A percentile compares a stretch with the other conserved stretches of the same genome.
These are phyloP conservation scores for Xylaria sp. DNA, from an alignment of 2,329 filamentous ascomycete species.

Conservation along the genomic window DNA sequence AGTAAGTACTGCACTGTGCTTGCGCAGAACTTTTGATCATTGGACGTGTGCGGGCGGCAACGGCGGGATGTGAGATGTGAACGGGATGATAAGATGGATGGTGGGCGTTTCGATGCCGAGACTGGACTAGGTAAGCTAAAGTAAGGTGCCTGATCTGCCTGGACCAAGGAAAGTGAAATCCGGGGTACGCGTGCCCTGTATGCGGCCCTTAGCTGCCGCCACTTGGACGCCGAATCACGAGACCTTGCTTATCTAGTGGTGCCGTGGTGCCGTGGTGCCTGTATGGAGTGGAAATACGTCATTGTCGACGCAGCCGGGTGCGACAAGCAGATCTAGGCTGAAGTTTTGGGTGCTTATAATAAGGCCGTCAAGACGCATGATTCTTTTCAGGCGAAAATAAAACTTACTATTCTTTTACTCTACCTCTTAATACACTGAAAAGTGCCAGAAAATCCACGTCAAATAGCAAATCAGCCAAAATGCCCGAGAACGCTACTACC, in stretches of 20 bases:
- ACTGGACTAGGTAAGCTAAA: not conserved
- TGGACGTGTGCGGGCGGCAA: not conserved
- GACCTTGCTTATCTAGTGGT: slow-evolving; percentile 12
- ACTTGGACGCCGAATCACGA: slow-evolving; percentile 41
- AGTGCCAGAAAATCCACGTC: not conserved
- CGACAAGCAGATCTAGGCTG: slow-evolving; percentile 19
- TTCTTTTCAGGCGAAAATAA: not conserved
- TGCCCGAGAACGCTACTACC: slow-evolving; percentile 35
- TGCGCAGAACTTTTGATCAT: not conserved
- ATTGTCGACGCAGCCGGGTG: slow-evolving; percentile 37
- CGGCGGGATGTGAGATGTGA: too few species aligned
- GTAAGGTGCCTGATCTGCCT: not conserved
- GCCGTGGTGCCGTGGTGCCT: not conserved
- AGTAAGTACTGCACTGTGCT: not conserved
- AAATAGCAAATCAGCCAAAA: slow-evolving; percentile 27
- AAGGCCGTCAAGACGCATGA: not conserved
- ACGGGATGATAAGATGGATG: not conserved
- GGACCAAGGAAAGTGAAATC: slow-evolving; percentile 18
- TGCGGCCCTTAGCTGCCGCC: slow-evolving; percentile 33
- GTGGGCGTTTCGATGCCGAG: not conserved
- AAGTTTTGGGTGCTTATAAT: slow-evolving; percentile 15
- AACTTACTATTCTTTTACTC: not conserved
- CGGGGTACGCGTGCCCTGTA: slow-evolving; percentile 21
- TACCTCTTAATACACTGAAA: slow-evolving; percentile 7
- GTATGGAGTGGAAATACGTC: slow-evolving; percentile 43